Evolutionary conservation across 106 monocot genomes (phyloP).

Genomic region (Allium cepa): DNA sequence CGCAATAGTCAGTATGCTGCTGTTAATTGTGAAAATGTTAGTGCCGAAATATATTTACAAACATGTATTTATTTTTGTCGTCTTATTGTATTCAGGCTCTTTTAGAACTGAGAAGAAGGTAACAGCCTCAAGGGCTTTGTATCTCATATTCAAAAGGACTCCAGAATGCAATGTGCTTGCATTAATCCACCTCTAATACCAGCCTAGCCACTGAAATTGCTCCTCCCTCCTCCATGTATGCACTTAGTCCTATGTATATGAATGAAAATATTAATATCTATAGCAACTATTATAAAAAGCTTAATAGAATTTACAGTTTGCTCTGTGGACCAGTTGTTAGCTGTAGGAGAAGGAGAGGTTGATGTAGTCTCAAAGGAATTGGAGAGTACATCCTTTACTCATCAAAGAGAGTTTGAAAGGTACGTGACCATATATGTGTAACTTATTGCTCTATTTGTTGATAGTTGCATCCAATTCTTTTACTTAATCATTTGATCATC

Average conservation of each 20-base stretch:
- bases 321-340: conserved; percentile 45
- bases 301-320: neutral
- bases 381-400: conserved; percentile 38
- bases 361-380: conserved; percentile 48
- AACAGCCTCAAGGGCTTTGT: conserved; percentile 36
- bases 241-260: neutral
- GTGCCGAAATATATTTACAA: too few relatives aligned
- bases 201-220: conserved; percentile 31
- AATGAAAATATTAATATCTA: neutral
- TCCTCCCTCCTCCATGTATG: conserved; percentile 60
- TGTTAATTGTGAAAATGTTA: too few relatives aligned
- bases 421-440: too few relatives aligned
- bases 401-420: conserved; percentile 46
- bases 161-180: conserved; percentile 72
- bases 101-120: conserved; percentile 46
- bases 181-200: conserved; percentile 55
- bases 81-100: conserved; percentile 34
- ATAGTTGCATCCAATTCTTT: conserved; percentile 30
- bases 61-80: too few relatives aligned
- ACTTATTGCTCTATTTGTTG: conserved; percentile 52
- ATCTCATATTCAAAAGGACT: conserved; percentile 71
- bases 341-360: conserved; percentile 46
- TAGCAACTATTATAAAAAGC: neutral
- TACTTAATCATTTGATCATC: neutral
- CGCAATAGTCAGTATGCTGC: too few relatives aligned